These are phyloP conservation scores for Claviceps arundinis DNA, from an alignment of 2,329 filamentous ascomycete genomes.

Conservation along the genomic window DNA sequence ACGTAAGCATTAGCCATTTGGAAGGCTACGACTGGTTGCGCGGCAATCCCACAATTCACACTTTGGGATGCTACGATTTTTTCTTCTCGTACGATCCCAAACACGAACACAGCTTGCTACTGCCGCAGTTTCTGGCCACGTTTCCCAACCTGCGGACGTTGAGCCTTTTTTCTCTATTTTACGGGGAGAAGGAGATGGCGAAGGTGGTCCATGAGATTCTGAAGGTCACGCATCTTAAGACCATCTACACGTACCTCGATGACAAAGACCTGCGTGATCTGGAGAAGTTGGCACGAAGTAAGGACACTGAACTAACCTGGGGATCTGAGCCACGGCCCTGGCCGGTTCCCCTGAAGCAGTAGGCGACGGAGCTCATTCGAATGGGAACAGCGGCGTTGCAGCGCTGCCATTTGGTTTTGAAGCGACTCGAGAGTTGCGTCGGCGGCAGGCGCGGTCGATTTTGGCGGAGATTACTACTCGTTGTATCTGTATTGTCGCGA, in stretches of 20 bases:
- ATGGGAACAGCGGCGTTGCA: too few relatives aligned
- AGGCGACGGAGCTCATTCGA: too few relatives aligned
- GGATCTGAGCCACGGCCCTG: slow-evolving; percentile 17
- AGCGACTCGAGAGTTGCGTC: too few relatives aligned
- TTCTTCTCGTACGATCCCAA: slow-evolving; percentile 18
- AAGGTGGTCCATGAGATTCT: slow-evolving; percentile 18
- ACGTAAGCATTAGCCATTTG: slow-evolving; percentile 17
- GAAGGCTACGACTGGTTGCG: slow-evolving; percentile 21
- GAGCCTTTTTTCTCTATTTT: slow-evolving; percentile 20
- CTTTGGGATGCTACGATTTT: slow-evolving; percentile 23
- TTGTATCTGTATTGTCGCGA: too few relatives aligned
- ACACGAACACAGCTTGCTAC: slow-evolving; percentile 16
- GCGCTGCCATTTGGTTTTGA: too few relatives aligned
- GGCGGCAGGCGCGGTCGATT: too few relatives aligned
- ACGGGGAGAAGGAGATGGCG: slow-evolving; percentile 17
- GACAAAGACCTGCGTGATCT: slow-evolving; percentile 16
- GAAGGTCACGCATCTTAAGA: slow-evolving; percentile 17
- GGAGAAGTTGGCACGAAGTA: slow-evolving; percentile 9
- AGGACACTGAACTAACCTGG: slow-evolving; percentile 18
- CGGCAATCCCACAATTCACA: slow-evolving; percentile 19
- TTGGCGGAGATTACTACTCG: too few relatives aligned
- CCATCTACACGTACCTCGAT: slow-evolving; percentile 18
- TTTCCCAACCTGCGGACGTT: slow-evolving; percentile 24
- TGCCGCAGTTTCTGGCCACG: slow-evolving; percentile 21
- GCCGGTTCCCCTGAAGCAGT: slow-evolving; percentile 13